A percentile compares a stretch with the other conserved stretches of the same genome.
Conservation (phyloP, 352 stramenopile genomes). For the Phytophthora aleatoria region DNA sequence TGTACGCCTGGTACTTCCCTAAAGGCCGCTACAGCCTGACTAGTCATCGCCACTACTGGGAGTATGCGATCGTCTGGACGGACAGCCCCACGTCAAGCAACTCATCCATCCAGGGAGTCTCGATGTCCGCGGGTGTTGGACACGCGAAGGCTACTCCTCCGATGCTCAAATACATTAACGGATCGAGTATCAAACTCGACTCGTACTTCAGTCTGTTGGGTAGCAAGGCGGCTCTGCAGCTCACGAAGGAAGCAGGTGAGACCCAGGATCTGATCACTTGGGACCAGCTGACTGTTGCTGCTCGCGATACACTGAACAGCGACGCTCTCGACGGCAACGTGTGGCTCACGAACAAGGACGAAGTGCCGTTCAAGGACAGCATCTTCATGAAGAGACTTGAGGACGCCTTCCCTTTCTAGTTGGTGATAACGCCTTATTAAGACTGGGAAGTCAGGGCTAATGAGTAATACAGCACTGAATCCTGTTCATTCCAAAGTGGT, state of each 20-base stretch:
- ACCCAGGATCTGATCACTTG: too few species aligned
- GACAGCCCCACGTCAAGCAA: constrained; percentile 4
- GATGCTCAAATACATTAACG: constrained; percentile 30
- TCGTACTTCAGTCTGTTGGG: constrained; percentile 23
- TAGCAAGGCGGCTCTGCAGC: constrained; percentile 20
- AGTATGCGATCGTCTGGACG: too few species aligned
- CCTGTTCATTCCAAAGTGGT: too few species aligned
- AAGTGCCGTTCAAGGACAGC: constrained; percentile 23
- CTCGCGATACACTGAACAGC: constrained; percentile 14
- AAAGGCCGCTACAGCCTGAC: too few species aligned
- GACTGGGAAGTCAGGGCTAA: too few species aligned
- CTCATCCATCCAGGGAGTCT: constrained; percentile 27
- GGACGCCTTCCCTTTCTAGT: constrained; percentile 20
- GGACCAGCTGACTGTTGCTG: too few species aligned
- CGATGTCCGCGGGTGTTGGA: constrained; percentile 32
- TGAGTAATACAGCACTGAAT: too few species aligned
- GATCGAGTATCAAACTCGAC: constrained; percentile 33
- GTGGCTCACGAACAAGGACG: constrained; percentile 13
- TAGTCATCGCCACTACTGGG: too few species aligned
- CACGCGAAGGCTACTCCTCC: constrained; percentile 30
- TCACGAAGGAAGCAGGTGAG: too few species aligned
- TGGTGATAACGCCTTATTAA: background rate
- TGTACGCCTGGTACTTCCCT: too few species aligned
- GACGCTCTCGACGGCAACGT: constrained; percentile 15
- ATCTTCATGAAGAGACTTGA: constrained; percentile 17